Evolutionary conservation across 2,329 filamentous ascomycete species (phyloP).

Genomic region (Pseudogymnoascus sp.): DNA sequence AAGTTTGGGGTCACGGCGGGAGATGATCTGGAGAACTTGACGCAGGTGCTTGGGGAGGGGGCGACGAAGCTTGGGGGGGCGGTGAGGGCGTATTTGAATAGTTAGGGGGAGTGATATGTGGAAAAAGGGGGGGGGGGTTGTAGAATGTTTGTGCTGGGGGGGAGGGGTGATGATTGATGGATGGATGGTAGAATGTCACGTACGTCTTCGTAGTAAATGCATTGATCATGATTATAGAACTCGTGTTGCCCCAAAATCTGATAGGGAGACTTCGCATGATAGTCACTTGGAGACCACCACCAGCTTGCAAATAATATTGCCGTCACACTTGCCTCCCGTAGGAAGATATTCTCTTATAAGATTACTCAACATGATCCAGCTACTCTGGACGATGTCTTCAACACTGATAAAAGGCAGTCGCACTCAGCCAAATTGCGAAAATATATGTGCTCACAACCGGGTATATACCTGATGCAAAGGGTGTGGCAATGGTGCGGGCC

Average conservation of each 20-base stretch:
- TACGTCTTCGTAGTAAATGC: neutral
- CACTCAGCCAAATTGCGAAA: too few relatives aligned
- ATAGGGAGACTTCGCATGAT: too few relatives aligned
- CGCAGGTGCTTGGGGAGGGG: slow-evolving; percentile 74
- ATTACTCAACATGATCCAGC: too few relatives aligned
- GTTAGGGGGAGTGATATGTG: neutral
- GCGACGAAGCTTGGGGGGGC: slow-evolving; percentile 74
- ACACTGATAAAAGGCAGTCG: too few relatives aligned
- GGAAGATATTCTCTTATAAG: too few relatives aligned
- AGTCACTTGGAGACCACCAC: too few relatives aligned
- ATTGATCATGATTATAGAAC: neutral
- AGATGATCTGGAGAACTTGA: slow-evolving; percentile 89
- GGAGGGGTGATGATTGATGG: neutral
- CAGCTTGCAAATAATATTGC: too few relatives aligned
- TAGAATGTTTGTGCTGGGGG: neutral
- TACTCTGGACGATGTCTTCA: too few relatives aligned
- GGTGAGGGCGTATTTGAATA: slow-evolving; percentile 54
- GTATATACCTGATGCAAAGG: too few relatives aligned
- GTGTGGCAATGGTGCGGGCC: too few relatives aligned
- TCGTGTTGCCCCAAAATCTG: neutral
- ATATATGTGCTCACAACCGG: too few relatives aligned
- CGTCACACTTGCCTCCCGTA: too few relatives aligned
- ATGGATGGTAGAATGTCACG: neutral
- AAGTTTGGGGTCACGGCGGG: slow-evolving; percentile 93
- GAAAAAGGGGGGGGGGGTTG: neutral